Base-by-base conservation (phyloP, 2,329 filamentous ascomycete species). In the Malbranchea zuffiana region DNA sequence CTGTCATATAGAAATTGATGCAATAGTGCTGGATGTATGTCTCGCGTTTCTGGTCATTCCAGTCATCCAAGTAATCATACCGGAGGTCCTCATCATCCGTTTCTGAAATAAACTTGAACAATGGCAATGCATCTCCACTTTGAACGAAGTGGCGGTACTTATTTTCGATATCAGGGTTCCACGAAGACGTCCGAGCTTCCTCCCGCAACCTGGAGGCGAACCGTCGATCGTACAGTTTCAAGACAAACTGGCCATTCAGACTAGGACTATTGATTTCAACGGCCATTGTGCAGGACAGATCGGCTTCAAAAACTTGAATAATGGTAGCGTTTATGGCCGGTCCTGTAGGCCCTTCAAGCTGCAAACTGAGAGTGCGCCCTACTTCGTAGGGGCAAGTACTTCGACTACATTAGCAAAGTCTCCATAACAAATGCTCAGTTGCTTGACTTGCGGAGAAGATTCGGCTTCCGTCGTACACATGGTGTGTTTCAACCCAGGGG, bases 191-290 rank as follows among this genome's bases (percentile, higher is more conserved):
- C 16, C 44, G 37, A 11, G 42, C 25, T 6, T 46, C 28, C 31
- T 48, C 6, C 27, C 43, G 25, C 10, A 43, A 27, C 17, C 38
- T 32, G 1, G 35, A 20, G 13, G 44, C 47, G 41, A 49, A 47
- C 1, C 48, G 45, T 17, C 47, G 34, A 19, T 48, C 45, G 29
- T 43, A 48, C 23, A 49, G 37, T 31, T 50, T 47, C 31, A 50
- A 32, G 5, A 45, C 32, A 37, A 47, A 37, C 3, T 40, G 20
- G 7, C 34, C 43, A 19, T 44, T 20, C 19, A 39, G 38, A 32
- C 3, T 6, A 10, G 44, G 31, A 12, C 18, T 31, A 8, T 37
- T 32, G n/a, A 41, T 8, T 15, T 32, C 18, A 38, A 46, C 35
- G 15, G 45, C 10, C 40, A 49, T 40, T 8, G 35, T 35, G 38